phyloP scores from a whole-genome alignment of 176 grass and related monocot genomes.

The Pontederia crassipes region DNA sequence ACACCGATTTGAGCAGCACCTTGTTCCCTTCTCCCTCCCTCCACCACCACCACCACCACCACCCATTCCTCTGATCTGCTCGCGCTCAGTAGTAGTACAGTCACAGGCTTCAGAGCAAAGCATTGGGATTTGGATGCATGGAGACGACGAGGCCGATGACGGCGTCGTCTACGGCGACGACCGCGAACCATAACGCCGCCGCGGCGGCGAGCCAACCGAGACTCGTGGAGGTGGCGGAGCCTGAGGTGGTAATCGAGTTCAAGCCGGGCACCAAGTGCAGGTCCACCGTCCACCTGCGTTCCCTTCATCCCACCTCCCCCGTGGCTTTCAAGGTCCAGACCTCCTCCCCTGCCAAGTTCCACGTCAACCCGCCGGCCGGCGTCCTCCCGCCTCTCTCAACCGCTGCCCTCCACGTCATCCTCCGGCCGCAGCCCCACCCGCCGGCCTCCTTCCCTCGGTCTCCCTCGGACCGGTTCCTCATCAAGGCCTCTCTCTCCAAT shows the following conservation, averaged over 20 bases:
- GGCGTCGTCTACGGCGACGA: too few species aligned
- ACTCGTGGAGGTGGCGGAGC: constrained; percentile 47
- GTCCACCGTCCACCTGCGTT: constrained; percentile 58
- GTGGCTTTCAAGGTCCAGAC: constrained; percentile 89
- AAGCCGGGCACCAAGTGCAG: constrained; percentile 62
- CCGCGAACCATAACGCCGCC: too few species aligned
- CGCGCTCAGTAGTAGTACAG: too few species aligned
- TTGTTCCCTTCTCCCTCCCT: too few species aligned
- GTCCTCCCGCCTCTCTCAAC: constrained; percentile 53
- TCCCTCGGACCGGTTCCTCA: constrained; percentile 76
- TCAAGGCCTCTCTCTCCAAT: constrained; percentile 59
- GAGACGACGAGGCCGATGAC: neutral
- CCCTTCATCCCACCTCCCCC: constrained; percentile 40
- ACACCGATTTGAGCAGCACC: too few species aligned
- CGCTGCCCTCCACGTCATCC: constrained; percentile 58
- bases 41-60: too few species aligned
- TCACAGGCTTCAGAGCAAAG: too few species aligned
- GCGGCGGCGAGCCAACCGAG: constrained; percentile 1
- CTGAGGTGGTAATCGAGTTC: constrained; percentile 77
- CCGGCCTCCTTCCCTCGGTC: constrained; percentile 71
- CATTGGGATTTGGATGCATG: neutral
- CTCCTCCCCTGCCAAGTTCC: constrained; percentile 87
- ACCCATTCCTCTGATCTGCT: too few species aligned
- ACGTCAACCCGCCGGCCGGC: constrained; percentile 73
- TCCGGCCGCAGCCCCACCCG: constrained; percentile 56